Base-by-base conservation (phyloP, 768 basidiomycete species). In the Baorangia bicolor region DNA sequence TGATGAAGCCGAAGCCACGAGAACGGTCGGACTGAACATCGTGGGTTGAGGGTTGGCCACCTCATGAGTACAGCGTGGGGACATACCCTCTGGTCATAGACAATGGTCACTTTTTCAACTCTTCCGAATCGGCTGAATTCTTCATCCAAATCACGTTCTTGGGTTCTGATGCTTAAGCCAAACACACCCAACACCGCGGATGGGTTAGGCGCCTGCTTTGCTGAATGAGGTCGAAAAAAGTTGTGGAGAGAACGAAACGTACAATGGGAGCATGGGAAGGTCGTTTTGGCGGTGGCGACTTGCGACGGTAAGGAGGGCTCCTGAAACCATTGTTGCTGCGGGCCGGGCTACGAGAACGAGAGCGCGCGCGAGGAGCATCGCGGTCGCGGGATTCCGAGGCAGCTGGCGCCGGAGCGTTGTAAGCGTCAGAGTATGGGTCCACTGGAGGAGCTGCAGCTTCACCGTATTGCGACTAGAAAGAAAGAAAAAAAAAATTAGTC, bases 1-100 rank as follows among this genome's bases (percentile, higher is more conserved):
- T 88, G 73, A 99, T 95, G 70, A 99, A 99, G 40, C 96, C 96
- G 62, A 99, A 99, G 12, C 96, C 97, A 58, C 96, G 90, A 50
- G 96, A 98, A 53, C 96, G 88, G 69, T 95, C 94, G 51, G 92
- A 92, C 94, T 90, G 73, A 42, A 47, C 27, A 44, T 28, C 18
- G 2, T 55, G 56, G 65, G 56, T 64, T 41, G 35, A 65, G 67
- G 67, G 67, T 65, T 56, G 40, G 30, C 21, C 14, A 5, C 23
- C 31, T 20, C 25, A n/a, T 18, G 37, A 49, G 4, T 0, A 27
- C 1, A 9, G 18, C 8, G 43, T 2, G 6, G 2, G 4, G 5
- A 48, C 94, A 70, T 67, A 97, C 95, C 72, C 94, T 78, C 72
- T 96, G 94, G 73, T 98, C 95, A 66, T 97, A 97, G 13, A 98